phyloP scores from a whole-genome alignment of 495 filamentous ascomycete species.

The Astrothelium macrocarpum region DNA sequence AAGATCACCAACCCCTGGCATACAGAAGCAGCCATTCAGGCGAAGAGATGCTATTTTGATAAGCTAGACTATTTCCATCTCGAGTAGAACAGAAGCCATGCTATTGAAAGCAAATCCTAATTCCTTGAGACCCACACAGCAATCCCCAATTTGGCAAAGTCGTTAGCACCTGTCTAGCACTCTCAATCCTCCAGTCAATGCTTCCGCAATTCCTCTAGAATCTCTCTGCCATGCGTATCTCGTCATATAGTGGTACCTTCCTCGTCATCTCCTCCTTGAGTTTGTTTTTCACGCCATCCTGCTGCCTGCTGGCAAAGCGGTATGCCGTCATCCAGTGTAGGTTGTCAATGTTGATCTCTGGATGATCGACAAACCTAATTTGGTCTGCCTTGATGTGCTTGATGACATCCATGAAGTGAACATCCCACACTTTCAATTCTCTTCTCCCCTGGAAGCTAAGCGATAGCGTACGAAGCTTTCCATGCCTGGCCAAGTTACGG shows the following conservation, averaged over 20 bases:
- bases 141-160: no score
- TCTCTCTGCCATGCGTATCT: not conserved
- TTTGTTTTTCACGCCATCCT: conserved; percentile 6
- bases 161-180: no score
- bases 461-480: conserved; percentile 20
- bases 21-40: no score
- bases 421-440: conserved; percentile 14
- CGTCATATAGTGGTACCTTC: conserved; percentile 22
- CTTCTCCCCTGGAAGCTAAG: conserved; percentile 24
- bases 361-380: conserved; percentile 9
- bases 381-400: conserved; percentile 25
- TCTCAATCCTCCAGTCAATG: no score
- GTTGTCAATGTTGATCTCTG: not conserved
- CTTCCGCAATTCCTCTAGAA: no score
- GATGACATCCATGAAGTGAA: conserved; percentile 23
- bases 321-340: not conserved
- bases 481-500: conserved; percentile 15
- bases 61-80: not conserved
- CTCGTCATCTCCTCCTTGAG: conserved; percentile 22
- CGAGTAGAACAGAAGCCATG: not conserved
- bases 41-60: not conserved
- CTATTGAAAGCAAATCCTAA: not conserved
- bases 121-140: no score
- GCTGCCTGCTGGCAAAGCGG: conserved; percentile 16
- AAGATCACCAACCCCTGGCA: no score